Percentiles rank a stretch among this genome's conserved stretches.
phyloP scores from a whole-genome alignment of 108 stramenopile genomes.

The Halocafeteria seosinensis region DNA sequence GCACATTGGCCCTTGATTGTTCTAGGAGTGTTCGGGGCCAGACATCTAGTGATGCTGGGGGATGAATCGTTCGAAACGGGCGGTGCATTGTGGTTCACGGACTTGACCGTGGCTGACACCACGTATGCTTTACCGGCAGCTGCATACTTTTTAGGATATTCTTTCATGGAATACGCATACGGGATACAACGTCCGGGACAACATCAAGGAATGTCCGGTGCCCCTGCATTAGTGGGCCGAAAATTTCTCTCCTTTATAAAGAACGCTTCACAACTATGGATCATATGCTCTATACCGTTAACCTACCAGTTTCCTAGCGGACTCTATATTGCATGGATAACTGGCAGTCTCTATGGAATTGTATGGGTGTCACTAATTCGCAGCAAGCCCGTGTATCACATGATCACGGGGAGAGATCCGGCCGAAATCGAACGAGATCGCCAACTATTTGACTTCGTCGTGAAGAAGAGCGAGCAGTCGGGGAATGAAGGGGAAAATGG shows the following conservation, averaged over 20 bases:
- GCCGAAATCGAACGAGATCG: too few species aligned
- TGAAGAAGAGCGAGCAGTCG: too few species aligned
- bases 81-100: constrained; percentile 4
- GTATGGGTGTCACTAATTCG: neutral
- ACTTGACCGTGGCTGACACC: constrained; percentile 1
- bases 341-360: neutral
- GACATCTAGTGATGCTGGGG: constrained; percentile 1
- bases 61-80: constrained; percentile 4
- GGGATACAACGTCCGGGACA: neutral
- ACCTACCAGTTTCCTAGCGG: neutral
- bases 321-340: neutral
- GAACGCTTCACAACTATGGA: neutral
- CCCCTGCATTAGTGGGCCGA: neutral
- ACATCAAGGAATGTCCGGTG: neutral
- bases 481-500: too few species aligned
- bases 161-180: neutral
- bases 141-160: neutral
- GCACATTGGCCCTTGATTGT: neutral
- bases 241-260: neutral
- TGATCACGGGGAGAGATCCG: neutral
- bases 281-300: neutral
- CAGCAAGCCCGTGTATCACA: neutral
- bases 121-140: neutral
- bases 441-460: too few species aligned
- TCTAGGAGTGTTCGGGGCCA: neutral